phyloP scores from a whole-genome alignment of 208 protist species.

The Crithidia brevicula region DNA sequence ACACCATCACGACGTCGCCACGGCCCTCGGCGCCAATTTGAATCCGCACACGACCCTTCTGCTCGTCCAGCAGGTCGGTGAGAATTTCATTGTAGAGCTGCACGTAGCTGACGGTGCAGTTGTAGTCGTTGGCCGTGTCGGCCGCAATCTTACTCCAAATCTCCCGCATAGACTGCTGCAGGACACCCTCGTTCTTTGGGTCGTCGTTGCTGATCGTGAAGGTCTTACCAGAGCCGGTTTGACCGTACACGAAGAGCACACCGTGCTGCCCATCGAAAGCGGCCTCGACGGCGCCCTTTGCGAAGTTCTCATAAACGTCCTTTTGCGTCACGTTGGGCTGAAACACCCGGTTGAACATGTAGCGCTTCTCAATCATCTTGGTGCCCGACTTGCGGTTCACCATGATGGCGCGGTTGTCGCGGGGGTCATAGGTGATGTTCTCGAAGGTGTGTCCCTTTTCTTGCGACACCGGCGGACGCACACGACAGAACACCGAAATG shows the following conservation, averaged over 20 bases:
- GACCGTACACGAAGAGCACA: conserved; percentile 92
- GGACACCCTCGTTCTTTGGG: conserved; percentile 79
- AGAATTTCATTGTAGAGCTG: conserved; percentile 93
- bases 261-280: conserved; percentile 91
- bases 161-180: conserved; percentile 80
- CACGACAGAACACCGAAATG: conserved; percentile 87
- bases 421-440: conserved; percentile 67
- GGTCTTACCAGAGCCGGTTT: conserved; percentile 92
- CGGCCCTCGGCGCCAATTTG: conserved; percentile 76
- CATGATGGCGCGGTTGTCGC: conserved; percentile 49
- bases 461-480: conserved; percentile 71
- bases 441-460: conserved; percentile 79
- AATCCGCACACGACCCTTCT: conserved; percentile 79
- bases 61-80: conserved; percentile 77
- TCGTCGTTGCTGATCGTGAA: conserved; percentile 93
- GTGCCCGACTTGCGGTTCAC: conserved; percentile 53
- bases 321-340: conserved; percentile 53
- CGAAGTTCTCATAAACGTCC: conserved; percentile 81
- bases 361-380: conserved; percentile 52
- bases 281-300: conserved; percentile 78
- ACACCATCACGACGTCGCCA: conserved; percentile 82
- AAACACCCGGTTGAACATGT: conserved; percentile 82
- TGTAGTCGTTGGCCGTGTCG: conserved; percentile 81
- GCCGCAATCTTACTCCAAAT: conserved; percentile 67
- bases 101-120: conserved; percentile 84